Conservation (phyloP, 2,329 filamentous ascomycete species). For the Dryadomyces sulphureus region DNA sequence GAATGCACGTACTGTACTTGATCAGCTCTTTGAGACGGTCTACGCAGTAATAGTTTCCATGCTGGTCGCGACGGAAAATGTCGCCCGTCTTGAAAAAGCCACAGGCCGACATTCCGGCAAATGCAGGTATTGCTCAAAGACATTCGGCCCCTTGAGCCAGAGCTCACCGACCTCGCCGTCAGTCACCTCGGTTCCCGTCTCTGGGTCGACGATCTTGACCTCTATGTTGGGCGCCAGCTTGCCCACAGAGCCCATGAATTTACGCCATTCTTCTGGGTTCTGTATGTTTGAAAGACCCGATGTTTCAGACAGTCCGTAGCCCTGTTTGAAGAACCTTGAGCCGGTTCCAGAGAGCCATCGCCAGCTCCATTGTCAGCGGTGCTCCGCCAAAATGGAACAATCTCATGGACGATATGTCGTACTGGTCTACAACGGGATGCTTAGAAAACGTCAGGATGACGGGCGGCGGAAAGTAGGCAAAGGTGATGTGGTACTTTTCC, state of each 20-base stretch:
- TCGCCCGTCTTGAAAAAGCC: constrained; percentile 89
- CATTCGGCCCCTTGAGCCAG: constrained; percentile 65
- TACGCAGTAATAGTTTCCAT: constrained; percentile 79
- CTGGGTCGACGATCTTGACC: constrained; percentile 62
- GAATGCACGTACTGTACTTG: constrained; percentile 37
- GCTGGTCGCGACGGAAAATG: constrained; percentile 60
- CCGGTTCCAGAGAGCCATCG: constrained; percentile 58
- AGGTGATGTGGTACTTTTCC: constrained; percentile 61
- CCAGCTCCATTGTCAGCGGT: constrained; percentile 67
- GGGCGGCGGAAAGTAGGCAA: constrained; percentile 70
- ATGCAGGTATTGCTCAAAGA: constrained; percentile 68
- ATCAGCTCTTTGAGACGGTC: constrained; percentile 64
- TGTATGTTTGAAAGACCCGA: constrained; percentile 66
- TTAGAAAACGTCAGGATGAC: constrained; percentile 71
- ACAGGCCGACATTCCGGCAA: constrained; percentile 58
- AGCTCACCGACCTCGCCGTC: constrained; percentile 51
- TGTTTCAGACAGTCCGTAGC: constrained; percentile 81
- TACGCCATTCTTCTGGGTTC: constrained; percentile 60
- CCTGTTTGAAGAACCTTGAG: constrained; percentile 79
- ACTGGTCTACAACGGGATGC: constrained; percentile 61
- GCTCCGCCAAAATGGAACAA: constrained; percentile 84
- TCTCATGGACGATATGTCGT: constrained; percentile 63
- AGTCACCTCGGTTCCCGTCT: constrained; percentile 36
- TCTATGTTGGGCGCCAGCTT: constrained; percentile 64
- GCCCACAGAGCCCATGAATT: constrained; percentile 64